phyloP scores from a whole-genome alignment of 2,329 filamentous ascomycete species.

The Epichloe uncinata region DNA sequence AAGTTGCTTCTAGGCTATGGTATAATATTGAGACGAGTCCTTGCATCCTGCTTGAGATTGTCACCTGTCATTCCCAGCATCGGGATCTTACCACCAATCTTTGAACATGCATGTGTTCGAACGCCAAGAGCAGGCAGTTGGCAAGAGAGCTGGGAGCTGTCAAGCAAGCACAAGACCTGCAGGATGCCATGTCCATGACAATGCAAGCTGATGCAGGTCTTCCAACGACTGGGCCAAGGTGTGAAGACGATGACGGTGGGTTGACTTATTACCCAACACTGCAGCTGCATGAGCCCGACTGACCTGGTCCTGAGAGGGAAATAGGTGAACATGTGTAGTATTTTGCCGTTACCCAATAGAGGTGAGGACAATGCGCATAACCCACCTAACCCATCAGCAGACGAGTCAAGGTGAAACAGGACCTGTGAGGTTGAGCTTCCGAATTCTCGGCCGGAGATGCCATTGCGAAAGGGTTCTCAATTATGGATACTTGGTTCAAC shows the following conservation, averaged over 20 bases:
- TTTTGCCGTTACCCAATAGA: conserved; percentile 5
- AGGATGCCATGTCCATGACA: neutral
- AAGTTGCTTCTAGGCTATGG: neutral
- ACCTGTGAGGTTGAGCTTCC: too few relatives aligned
- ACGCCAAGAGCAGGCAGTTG: neutral
- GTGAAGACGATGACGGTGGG: conserved; percentile 1
- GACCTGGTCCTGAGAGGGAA: conserved; percentile 7
- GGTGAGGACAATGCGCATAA: neutral
- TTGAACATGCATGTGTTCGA: neutral
- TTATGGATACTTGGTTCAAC: neutral
- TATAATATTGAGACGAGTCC: neutral
- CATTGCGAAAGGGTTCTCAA: neutral
- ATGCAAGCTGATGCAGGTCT: too few relatives aligned
- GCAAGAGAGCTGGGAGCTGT: neutral
- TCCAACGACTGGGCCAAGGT: neutral
- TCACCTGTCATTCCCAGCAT: neutral
- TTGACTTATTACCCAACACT: neutral
- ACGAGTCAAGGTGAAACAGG: neutral
- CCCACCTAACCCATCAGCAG: too few relatives aligned
- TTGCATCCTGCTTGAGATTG: neutral
- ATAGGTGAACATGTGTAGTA: conserved; percentile 1
- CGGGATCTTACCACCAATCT: neutral
- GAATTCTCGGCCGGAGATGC: neutral
- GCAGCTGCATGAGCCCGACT: conserved; percentile 10
- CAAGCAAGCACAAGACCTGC: neutral